Evolutionary conservation across 2,329 filamentous ascomycete species (phyloP).

Genomic region (Fusarium sp.): DNA sequence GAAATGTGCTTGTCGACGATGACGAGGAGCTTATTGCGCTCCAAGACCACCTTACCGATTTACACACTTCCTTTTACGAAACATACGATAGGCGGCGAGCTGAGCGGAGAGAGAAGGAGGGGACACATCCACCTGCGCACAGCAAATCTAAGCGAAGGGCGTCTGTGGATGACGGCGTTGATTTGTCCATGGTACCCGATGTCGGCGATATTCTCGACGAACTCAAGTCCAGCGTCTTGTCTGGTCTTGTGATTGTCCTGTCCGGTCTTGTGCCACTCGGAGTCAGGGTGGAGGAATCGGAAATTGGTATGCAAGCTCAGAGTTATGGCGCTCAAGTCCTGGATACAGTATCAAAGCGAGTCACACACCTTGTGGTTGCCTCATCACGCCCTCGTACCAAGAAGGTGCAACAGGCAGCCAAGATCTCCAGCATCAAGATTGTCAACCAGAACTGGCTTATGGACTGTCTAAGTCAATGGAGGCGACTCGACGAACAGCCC

Average conservation of each 20-base stretch:
- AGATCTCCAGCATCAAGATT: slow-evolving; percentile 85
- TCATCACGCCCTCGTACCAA: slow-evolving; percentile 82
- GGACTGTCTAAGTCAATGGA: slow-evolving; percentile 88
- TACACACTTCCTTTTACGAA: slow-evolving; percentile 86
- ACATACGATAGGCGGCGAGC: slow-evolving; percentile 75
- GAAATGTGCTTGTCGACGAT: slow-evolving; percentile 87
- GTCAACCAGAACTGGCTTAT: slow-evolving; percentile 92
- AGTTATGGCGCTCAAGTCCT: slow-evolving; percentile 82
- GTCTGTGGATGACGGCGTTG: slow-evolving; percentile 58
- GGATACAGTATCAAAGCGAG: slow-evolving; percentile 69
- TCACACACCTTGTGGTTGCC: slow-evolving; percentile 82
- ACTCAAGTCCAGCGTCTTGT: slow-evolving; percentile 83
- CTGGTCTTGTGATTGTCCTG: slow-evolving; percentile 83
- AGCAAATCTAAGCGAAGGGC: slow-evolving; percentile 50
- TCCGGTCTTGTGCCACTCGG: slow-evolving; percentile 91
- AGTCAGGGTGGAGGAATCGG: slow-evolving; percentile 81
- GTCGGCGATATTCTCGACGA: slow-evolving; percentile 85
- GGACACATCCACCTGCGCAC: slow-evolving; percentile 54
- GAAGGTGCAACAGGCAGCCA: slow-evolving; percentile 89
- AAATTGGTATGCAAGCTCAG: slow-evolving; percentile 88
- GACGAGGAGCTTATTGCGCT: slow-evolving; percentile 85
- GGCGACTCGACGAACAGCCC: slow-evolving; percentile 79
- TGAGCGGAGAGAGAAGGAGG: slow-evolving; percentile 53
- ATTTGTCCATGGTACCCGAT: slow-evolving; percentile 77
- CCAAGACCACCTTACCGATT: slow-evolving; percentile 77